Conservation (phyloP, 2,329 filamentous ascomycete species). For the Tolypocladium inflatum region DNA sequence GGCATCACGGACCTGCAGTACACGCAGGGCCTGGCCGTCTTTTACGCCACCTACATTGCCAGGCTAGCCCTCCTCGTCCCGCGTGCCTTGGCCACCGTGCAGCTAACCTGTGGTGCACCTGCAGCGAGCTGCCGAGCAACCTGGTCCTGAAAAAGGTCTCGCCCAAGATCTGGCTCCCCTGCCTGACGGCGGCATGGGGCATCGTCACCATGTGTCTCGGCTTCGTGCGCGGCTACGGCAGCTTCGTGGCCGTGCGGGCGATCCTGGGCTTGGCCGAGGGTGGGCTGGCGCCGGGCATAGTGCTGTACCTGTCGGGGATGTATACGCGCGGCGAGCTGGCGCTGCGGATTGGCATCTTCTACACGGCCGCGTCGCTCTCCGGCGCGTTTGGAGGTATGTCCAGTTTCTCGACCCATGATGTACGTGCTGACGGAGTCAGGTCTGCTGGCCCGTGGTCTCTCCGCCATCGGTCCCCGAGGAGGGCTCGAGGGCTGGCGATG, state of each 20-base stretch:
- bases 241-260: constrained; percentile 52
- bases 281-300: constrained; percentile 57
- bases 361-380: constrained; percentile 55
- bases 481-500: constrained; percentile 49
- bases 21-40: constrained; percentile 53
- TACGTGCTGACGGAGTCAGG: not conserved
- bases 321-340: constrained; percentile 52
- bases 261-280: constrained; percentile 55
- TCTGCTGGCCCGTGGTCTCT: constrained; percentile 50
- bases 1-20: constrained; percentile 53
- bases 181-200: constrained; percentile 48
- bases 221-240: constrained; percentile 40
- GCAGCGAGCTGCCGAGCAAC: constrained; percentile 54
- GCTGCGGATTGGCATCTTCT: constrained; percentile 57
- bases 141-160: constrained; percentile 52
- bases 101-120: not conserved
- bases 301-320: constrained; percentile 55
- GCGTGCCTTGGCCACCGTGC: not conserved
- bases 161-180: constrained; percentile 50
- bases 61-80: constrained; percentile 26
- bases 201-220: constrained; percentile 47
- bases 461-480: constrained; percentile 45
- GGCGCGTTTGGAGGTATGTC: constrained; percentile 43
- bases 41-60: constrained; percentile 55
- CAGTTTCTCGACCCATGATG: not conserved